A percentile compares a stretch with the other conserved stretches of the same genome.
These are phyloP conservation scores for Auriculariales sp. DNA, from an alignment of 768 basidiomycete genomes.

Conservation along the genomic window DNA sequence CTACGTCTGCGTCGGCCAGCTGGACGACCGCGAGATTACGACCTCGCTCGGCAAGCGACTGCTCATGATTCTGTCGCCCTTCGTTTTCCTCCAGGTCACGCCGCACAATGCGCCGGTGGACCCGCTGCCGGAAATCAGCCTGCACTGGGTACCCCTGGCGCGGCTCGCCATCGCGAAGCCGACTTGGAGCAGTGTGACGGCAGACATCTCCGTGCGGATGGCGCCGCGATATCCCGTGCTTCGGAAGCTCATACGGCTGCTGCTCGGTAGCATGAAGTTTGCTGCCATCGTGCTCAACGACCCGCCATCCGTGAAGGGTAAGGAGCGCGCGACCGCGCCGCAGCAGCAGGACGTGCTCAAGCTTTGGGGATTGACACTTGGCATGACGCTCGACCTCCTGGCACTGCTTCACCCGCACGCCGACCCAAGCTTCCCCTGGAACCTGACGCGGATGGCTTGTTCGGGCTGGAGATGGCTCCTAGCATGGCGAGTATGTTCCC, in stretches of 20 bases:
- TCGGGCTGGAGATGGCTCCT: conserved; percentile 9
- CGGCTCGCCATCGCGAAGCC: conserved; percentile 28
- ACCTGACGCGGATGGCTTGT: conserved; percentile 14
- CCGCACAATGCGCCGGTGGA: conserved; percentile 57
- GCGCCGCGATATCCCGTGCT: conserved; percentile 65
- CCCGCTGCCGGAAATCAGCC: conserved; percentile 54
- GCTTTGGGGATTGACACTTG: conserved; percentile 92
- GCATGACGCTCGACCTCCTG: conserved; percentile 88
- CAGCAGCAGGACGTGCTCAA: conserved; percentile 35
- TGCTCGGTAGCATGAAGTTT: conserved; percentile 85
- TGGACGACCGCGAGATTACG: conserved; percentile 97
- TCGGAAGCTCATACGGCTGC: conserved; percentile 52
- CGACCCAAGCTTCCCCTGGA: conserved; percentile 9
- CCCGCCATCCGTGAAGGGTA: conserved; percentile 13
- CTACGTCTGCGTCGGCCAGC: conserved; percentile 75
- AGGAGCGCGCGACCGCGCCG: background rate
- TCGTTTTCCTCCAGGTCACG: conserved; percentile 79
- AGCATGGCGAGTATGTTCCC: conserved; percentile 47
- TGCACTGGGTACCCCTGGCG: conserved; percentile 77
- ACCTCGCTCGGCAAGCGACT: conserved; percentile 93
- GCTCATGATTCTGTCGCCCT: conserved; percentile 94
- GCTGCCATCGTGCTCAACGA: conserved; percentile 54
- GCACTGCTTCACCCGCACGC: conserved; percentile 59
- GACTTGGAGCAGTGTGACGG: conserved; percentile 76
- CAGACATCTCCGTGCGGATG: conserved; percentile 88